phyloP scores from a whole-genome alignment of 2,329 filamentous ascomycete genomes.

The Penicillium capsulatum region DNA sequence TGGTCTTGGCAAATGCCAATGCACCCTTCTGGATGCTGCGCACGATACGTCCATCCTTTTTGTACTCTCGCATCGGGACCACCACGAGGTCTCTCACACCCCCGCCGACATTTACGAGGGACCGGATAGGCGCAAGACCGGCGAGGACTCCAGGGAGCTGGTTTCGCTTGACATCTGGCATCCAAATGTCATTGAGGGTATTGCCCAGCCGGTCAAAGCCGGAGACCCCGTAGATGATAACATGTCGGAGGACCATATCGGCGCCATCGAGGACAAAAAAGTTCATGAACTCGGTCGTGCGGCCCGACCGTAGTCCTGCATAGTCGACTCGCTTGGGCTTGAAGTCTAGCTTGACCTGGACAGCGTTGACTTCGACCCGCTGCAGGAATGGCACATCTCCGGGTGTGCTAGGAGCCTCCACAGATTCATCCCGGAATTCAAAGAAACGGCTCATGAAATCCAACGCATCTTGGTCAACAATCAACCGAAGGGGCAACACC shows the following conservation, averaged over 20 bases:
- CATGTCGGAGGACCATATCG: constrained; percentile 77
- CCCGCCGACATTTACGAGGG: constrained; percentile 83
- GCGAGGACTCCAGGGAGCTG: constrained; percentile 86
- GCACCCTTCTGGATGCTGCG: constrained; percentile 90
- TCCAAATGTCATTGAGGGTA: constrained; percentile 94
- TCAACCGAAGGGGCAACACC: constrained; percentile 78
- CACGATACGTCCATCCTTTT: constrained; percentile 87
- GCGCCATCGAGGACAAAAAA: constrained; percentile 89
- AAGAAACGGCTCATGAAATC: constrained; percentile 98
- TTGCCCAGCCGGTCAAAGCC: constrained; percentile 88
- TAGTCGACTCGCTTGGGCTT: constrained; percentile 99
- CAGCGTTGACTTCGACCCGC: constrained; percentile 76
- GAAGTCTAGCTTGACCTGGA: constrained; percentile 86
- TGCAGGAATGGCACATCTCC: constrained; percentile 83
- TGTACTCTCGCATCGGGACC: constrained; percentile 86
- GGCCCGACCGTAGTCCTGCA: constrained; percentile 81
- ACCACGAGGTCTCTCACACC: constrained; percentile 83
- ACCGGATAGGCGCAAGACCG: constrained; percentile 83
- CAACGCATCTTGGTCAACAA: constrained; percentile 94
- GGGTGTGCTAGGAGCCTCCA: constrained; percentile 51
- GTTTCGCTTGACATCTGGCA: constrained; percentile 82
- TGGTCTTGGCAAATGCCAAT: constrained; percentile 83
- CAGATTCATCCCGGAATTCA: constrained; percentile 82
- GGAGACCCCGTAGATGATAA: constrained; percentile 85
- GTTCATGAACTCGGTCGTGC: constrained; percentile 98